Base-by-base conservation (phyloP, 495 filamentous ascomycete species). In the Chaetomium cochliodes region DNA sequence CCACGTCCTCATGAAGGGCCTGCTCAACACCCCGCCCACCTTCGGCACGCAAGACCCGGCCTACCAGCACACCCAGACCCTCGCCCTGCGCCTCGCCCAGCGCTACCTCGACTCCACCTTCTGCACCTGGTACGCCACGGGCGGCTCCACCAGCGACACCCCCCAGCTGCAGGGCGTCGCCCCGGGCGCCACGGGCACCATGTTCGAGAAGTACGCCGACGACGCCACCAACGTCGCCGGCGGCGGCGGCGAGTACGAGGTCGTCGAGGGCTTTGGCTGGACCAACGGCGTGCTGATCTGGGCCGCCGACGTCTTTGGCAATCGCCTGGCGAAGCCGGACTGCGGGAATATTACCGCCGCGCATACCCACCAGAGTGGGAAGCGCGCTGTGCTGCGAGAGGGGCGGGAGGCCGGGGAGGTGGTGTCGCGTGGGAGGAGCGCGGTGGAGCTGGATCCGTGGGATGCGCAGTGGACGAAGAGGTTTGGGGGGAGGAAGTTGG, bases 211-310 rank as follows among this genome's bases (percentile, higher is more conserved):
- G 72, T 82, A 83, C 64, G 69, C 72, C 26, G 80, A 82, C 64
- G 76, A 74, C 28, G 64, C 78, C 47, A 80, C 77, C 28, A 81
- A 81, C 55, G 78, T 76, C 6, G 80, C 79, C 18, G 80, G 80
- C 46, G 67, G 78, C 28, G 80, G 80, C 13, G 80, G 80, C 65
- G 80, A 83, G 72, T 83, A 83, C 58, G 71, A 74, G 58, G 80
- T 83, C 16, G 80, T 83, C 7, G 79, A 83, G 72, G 80, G 80
- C 23, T 83, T 83, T 59, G 80, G 80, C 11, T 83, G 80, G 80
- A 79, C 78, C 23, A 83, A 83, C 47, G 80, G 80, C 47, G 80
- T 83, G 50, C 63, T 82, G n/a, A 77, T 83, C 42, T 83, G 79
- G 79, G 73, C 74, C 0, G 79, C 76, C 11, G 80, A 83, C 53